Evolutionary conservation across 257 asterid species (phyloP).

Genomic region (Plantago ovata): DNA sequence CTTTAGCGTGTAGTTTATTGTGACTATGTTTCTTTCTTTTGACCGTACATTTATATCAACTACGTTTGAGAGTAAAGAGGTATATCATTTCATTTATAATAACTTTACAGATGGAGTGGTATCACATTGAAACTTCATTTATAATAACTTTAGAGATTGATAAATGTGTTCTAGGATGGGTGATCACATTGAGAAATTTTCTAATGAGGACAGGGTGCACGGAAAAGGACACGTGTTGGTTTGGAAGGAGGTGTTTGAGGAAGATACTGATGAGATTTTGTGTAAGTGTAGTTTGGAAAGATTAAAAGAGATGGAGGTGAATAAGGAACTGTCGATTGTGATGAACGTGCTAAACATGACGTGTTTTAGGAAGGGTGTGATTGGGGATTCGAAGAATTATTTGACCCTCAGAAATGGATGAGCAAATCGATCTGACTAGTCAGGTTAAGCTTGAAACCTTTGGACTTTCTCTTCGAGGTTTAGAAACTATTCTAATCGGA

Average conservation of each 20-base stretch:
- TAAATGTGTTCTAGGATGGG: too few relatives aligned
- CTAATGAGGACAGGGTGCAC: too few relatives aligned
- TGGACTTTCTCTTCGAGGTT: constrained; percentile 31
- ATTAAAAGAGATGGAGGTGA: constrained; percentile 40
- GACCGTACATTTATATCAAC: not conserved
- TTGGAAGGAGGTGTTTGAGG: constrained; percentile 27
- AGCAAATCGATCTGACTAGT: constrained; percentile 24
- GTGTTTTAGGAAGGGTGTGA: constrained; percentile 36
- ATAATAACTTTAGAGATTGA: too few relatives aligned
- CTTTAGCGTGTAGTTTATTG: not conserved
- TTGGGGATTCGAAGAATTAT: constrained; percentile 37
- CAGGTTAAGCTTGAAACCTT: constrained; percentile 24
- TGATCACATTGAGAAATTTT: too few relatives aligned
- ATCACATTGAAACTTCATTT: too few relatives aligned
- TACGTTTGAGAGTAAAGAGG: too few relatives aligned
- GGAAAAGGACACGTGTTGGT: too few relatives aligned
- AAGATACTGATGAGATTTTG: constrained; percentile 28
- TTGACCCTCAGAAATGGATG: constrained; percentile 37
- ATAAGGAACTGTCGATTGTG: constrained; percentile 25
- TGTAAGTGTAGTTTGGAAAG: constrained; percentile 44
- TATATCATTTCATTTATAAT: too few relatives aligned
- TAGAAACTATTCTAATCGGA: too few relatives aligned
- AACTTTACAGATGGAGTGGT: too few relatives aligned
- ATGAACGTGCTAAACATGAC: constrained; percentile 29
- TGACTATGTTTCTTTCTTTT: not conserved